phyloP scores from a whole-genome alignment of 2,329 filamentous ascomycete genomes.

The Claviceps paspali region DNA sequence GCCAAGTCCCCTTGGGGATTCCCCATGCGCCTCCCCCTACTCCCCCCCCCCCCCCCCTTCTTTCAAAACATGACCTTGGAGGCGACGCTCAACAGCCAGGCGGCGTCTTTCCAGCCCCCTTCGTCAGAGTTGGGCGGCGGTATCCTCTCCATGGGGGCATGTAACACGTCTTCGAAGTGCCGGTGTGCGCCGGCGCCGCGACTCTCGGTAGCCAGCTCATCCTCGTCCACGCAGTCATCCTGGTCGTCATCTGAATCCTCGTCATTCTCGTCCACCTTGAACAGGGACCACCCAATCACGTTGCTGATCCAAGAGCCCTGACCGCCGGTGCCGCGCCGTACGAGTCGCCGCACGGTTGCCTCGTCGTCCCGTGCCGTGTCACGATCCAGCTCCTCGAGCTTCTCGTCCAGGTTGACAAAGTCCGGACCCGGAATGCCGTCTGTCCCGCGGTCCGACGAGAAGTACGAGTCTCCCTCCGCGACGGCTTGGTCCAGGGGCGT shows the following conservation, averaged over 20 bases:
- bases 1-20: too few relatives aligned
- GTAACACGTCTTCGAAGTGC: constrained; percentile 26
- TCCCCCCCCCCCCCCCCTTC: too few relatives aligned
- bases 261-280: constrained; percentile 45
- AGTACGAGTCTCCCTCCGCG: constrained; percentile 30
- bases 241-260: constrained; percentile 25
- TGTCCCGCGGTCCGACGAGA: constrained; percentile 19
- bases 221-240: constrained; percentile 13
- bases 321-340: constrained; percentile 35
- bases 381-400: constrained; percentile 36
- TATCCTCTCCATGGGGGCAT: constrained; percentile 28
- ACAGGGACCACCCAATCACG: constrained; percentile 44
- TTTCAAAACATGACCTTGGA: constrained; percentile 45
- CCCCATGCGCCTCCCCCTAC: too few relatives aligned
- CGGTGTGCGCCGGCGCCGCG: constrained; percentile 20
- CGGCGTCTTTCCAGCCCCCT: constrained; percentile 50
- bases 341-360: constrained; percentile 39
- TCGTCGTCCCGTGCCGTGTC: constrained; percentile 41
- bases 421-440: constrained; percentile 38
- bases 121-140: constrained; percentile 35
- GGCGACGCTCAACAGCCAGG: constrained; percentile 52
- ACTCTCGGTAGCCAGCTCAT: constrained; percentile 14
- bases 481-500: constrained; percentile 27
- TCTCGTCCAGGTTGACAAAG: constrained; percentile 47
- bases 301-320: constrained; percentile 44